Percentiles rank a stretch among this genome's conserved stretches.
Conservation (phyloP, 2,329 filamentous ascomycete genomes). For the Cladosporium sp. region DNA sequence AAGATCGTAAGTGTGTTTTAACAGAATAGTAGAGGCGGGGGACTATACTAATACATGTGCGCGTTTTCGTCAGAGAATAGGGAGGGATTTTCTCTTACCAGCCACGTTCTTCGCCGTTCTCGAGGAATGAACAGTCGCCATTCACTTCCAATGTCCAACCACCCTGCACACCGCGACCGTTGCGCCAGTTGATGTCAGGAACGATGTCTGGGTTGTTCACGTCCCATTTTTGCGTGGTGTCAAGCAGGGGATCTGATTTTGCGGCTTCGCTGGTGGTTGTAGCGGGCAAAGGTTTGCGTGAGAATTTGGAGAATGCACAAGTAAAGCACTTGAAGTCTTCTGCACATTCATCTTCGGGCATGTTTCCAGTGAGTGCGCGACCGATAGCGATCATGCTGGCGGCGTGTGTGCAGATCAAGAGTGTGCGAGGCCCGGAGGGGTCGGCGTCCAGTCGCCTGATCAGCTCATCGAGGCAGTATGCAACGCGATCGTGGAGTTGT, state of each 20-base stretch:
- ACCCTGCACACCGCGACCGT: conserved; percentile 61
- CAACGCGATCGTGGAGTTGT: conserved; percentile 75
- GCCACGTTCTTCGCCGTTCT: conserved; percentile 75
- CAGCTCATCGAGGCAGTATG: conserved; percentile 64
- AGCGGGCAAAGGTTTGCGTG: conserved; percentile 30
- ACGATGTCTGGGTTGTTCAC: conserved; percentile 31
- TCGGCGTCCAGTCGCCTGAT: conserved; percentile 67
- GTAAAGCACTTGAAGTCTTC: conserved; percentile 86
- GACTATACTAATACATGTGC: conserved; percentile 3
- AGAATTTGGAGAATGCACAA: conserved; percentile 71
- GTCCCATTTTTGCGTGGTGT: conserved; percentile 23
- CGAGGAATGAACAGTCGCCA: conserved; percentile 80
- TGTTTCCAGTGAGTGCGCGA: conserved; percentile 69
- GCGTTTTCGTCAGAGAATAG: neutral
- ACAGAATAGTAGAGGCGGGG: neutral
- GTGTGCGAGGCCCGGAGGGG: conserved; percentile 59
- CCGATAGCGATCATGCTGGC: conserved; percentile 85
- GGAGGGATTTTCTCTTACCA: conserved; percentile 56
- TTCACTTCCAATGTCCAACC: conserved; percentile 78
- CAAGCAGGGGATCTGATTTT: neutral
- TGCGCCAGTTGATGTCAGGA: conserved; percentile 51
- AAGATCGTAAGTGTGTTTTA: conserved; percentile 24
- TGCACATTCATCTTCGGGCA: conserved; percentile 66
- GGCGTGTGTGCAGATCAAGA: conserved; percentile 85
- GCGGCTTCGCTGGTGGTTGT: conserved; percentile 11